These are phyloP conservation scores for Cephaloascus albidus DNA, from an alignment of 805 yeast genomes.

Conservation along the genomic window DNA sequence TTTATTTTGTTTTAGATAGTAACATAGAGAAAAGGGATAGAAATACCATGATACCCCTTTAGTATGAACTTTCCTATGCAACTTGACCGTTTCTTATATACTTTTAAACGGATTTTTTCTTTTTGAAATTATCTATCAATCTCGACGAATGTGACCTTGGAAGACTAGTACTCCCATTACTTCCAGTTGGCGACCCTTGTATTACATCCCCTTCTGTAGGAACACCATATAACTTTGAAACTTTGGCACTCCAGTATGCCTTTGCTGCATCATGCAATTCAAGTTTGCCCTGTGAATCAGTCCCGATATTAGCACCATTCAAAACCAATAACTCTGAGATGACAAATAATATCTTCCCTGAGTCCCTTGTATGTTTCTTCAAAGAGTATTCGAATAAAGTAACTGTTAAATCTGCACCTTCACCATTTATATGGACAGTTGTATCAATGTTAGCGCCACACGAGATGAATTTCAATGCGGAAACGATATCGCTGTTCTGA, in stretches of 20 bases:
- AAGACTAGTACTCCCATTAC: too few species aligned
- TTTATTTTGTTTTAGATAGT: too few species aligned
- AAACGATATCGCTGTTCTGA: constrained; percentile 35
- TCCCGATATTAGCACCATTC: constrained; percentile 45
- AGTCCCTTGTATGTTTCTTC: constrained; percentile 23
- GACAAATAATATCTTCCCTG: constrained; percentile 21
- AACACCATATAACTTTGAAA: constrained; percentile 3
- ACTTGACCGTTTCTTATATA: too few species aligned
- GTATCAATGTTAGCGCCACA: constrained; percentile 39
- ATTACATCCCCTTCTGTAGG: background rate
- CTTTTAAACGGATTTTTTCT: background rate
- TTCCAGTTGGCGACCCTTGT: background rate
- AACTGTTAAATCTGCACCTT: background rate
- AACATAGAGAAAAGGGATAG: too few species aligned
- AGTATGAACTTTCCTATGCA: too few species aligned
- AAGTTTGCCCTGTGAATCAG: constrained; percentile 17
- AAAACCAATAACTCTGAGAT: constrained; percentile 48
- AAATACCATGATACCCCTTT: too few species aligned
- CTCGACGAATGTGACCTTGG: background rate
- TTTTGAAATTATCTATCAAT: background rate
- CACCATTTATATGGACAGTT: constrained; percentile 14
- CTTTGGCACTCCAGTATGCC: constrained; percentile 42
- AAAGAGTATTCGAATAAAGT: constrained; percentile 43
- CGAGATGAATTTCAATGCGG: constrained; percentile 32
- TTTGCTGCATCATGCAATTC: constrained; percentile 37